phyloP scores from a whole-genome alignment of 2,329 filamentous ascomycete genomes.

The Sclerotinia nivalis region DNA sequence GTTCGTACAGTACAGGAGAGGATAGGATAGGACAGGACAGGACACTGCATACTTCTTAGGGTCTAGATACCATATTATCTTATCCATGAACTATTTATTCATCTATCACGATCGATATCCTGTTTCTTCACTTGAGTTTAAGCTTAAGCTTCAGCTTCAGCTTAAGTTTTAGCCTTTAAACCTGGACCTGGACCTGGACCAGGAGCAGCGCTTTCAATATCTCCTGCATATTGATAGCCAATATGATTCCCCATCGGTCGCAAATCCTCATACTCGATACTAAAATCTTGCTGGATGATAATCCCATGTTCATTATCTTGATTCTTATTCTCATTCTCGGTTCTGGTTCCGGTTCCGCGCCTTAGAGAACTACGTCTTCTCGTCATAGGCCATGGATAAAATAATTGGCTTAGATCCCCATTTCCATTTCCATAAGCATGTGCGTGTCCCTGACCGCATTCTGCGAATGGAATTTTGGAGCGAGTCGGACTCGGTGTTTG shows the following conservation, averaged over 20 bases:
- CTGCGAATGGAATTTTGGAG: neutral
- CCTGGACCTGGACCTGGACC: no score
- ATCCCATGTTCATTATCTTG: neutral
- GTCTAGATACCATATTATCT: no score
- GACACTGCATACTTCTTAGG: no score
- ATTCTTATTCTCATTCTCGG: neutral
- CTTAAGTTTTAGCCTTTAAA: neutral
- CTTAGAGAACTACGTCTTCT: neutral
- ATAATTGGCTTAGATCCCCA: neutral
- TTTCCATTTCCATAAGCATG: neutral
- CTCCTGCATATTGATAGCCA: neutral
- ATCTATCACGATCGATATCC: no score
- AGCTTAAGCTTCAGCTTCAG: neutral
- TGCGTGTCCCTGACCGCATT: neutral
- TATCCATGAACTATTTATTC: no score
- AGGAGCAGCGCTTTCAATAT: neutral
- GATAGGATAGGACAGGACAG: no score
- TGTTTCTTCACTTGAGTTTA: no score
- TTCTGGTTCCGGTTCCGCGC: no score
- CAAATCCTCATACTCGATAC: neutral
- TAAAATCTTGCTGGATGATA: neutral
- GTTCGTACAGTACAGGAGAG: no score
- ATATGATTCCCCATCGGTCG: neutral
- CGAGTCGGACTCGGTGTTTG: neutral
- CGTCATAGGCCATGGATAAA: neutral